Base-by-base conservation (phyloP, 352 stramenopile species). In the Globisporangium spiculum region DNA sequence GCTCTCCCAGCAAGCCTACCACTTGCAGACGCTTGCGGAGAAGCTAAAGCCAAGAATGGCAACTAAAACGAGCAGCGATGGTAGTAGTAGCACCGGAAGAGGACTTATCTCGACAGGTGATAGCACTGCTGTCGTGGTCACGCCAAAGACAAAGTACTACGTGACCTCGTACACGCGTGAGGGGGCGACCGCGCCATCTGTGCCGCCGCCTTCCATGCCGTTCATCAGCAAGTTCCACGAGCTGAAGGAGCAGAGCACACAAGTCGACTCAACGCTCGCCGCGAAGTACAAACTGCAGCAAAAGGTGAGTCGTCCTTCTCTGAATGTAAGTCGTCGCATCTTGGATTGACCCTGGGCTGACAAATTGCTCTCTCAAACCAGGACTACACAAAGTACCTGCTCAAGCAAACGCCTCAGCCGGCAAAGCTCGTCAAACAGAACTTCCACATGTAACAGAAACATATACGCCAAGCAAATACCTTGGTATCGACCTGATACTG, bases 1-100 rank as follows among this genome's bases (percentile, higher is more conserved):
- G 36, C 53, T 84, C 14, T 85, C 80, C 4, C 82, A 90, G 63
- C 71, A 88, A 67, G 82, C 73, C 8, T 86, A 89, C 30, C 77
- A 78, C 32, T 38, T 89, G 9, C 75, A 86, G 72, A 69, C 74
- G 16, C 59, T 89, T 18, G 75, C 68, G 36, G 79, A 88, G 34
- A 63, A 46, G 50, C 30, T 22, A 16, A 30, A 52, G 7, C 55
- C 20, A 44, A 32, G 16, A 20, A 8, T 16, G 24, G 4, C 44
- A 2, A 6, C 10, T 18, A 32, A 34, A 46, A 22, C 26, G 5
- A 18, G 44, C n/a, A 60, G 8, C 9, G 22, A 14, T 32, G 26
- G 10, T n/a, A 36, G 16, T n/a, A 36, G 16, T 22, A 50, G 16
- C 41, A 50, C n/a, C 26, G 9, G 34, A 6, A 41, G 18, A 41